Percentiles rank a stretch among this genome's conserved stretches.
Conservation (phyloP, 1,284 basidiomycete species). For the Heterobasidion parviporum region DNA sequence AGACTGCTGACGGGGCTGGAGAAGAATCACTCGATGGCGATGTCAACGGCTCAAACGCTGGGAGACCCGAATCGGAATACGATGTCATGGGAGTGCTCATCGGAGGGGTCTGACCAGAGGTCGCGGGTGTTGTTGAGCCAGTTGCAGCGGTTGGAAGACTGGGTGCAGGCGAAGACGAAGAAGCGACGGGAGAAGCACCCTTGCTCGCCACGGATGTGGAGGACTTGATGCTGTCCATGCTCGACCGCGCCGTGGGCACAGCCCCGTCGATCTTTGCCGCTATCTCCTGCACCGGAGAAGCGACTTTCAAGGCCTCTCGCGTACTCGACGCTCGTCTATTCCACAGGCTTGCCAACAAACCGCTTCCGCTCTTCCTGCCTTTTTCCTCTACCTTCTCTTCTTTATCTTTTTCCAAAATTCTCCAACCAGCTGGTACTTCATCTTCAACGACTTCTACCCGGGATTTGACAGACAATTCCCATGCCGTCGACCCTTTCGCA, state of each 20-base stretch:
- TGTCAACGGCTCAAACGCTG: constrained; percentile 11
- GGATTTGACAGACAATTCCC: constrained; percentile 60
- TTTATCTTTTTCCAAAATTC: constrained; percentile 38
- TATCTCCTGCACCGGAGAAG: constrained; percentile 1
- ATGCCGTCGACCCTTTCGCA: constrained; percentile 62
- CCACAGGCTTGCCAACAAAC: constrained; percentile 67
- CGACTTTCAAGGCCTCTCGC: background rate
- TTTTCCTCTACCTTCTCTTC: constrained; percentile 24
- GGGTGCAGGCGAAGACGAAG: background rate
- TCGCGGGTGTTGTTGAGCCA: background rate
- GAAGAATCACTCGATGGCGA: constrained; percentile 8
- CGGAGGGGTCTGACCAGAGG: background rate
- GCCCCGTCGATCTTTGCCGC: background rate
- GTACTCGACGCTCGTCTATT: constrained; percentile 31
- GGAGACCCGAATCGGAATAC: constrained; percentile 17
- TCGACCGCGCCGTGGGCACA: constrained; percentile 1
- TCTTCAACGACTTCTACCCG: constrained; percentile 40
- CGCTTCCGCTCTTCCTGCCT: constrained; percentile 35
- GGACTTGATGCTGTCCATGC: constrained; percentile 2
- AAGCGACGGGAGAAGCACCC: background rate
- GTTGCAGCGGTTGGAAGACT: background rate
- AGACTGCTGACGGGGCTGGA: constrained; percentile 44
- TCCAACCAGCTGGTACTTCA: constrained; percentile 60
- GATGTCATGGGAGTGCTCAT: constrained; percentile 4
- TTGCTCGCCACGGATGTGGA: background rate